Base-by-base conservation (phyloP, 331 rosid species). In the Saraca asoca region DNA sequence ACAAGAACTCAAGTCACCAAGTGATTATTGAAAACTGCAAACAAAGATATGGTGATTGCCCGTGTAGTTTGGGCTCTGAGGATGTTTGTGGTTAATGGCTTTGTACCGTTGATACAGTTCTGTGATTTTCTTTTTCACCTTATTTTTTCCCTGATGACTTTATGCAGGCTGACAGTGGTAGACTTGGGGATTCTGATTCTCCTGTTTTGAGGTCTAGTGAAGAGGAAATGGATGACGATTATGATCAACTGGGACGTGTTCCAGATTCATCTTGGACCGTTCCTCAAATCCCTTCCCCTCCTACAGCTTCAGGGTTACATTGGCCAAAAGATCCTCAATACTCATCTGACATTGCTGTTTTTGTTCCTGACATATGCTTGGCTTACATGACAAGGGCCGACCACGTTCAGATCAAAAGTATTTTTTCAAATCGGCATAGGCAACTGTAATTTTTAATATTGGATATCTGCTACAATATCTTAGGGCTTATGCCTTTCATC, bases 261-360 rank as follows among this genome's bases (percentile, higher is more conserved):
- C 90, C 95, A 0, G 92, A 90, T 56, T 67, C 95, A 2, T 81
- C 88, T 2, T 83, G 90, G 91, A 79, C 78, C 3, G 99, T 94
- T 67, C 99, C 97, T 50, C 89, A 86, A 77, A 59, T 84, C 18
- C 84, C 92, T 66, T 94, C 99, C 16, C 99, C 96, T 5, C 97
- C 97, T 43, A 94, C 97, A 24, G 85, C 92, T 44, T 90, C 97
- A 0, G 99, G 99, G 12, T 63, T 94, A 34, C 5, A 80, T 80
- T 94, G 97, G 97, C 89, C 96, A 7, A 78, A 78, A 75, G 51
- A 72, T 77, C 74, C 57, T 69, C 88, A 70, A 31, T 70, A 54
- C 68, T 66, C 80, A 33, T 73, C 70, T 7, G 59, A 85, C 45
- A 59, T 67, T 58, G 62, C 85, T 12, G 58, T 61, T 17, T 88